Evolutionary conservation across 768 basidiomycete genomes (phyloP), one percentile per base, ranked within the genome.

Genomic region (Plicaturopsis crispa): DNA sequence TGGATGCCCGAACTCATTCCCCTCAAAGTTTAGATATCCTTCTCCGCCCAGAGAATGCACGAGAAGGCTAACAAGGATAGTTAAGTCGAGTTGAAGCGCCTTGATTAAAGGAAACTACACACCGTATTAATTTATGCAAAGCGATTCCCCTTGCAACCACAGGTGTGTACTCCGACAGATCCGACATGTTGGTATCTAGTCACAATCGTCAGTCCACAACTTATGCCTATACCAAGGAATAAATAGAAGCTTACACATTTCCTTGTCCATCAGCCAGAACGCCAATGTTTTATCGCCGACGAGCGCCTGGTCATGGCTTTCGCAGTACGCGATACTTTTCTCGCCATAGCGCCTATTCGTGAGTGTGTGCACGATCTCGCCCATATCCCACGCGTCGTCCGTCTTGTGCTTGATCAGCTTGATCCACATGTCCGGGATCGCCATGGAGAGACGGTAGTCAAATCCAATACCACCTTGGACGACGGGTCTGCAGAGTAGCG

Each of bases 251-350:
- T 50, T 70, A 92, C 93, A 97, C 96, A 99, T 99, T 62, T 98
- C 96, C 63, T 94, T 94, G 62, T 99, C 96, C 96, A 99, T 99
- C 41, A 98, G 62, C 96, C 96, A 99, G 63, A 99, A 99, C 3
- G 96, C 96, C 32, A 99, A 53, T 3, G 94, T 98, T 69, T 99
- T 99, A 66, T 99, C 96, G 10, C 96, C 96, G 0, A 99, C 96
- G 20, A 99, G 73, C 11, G 96, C 94, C 57, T 99, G 96, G 60
- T 98, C 94, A 48, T 98, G 96, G 49, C 87, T 91, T 63, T 99
- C 96, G 39, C 90, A 92, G 45, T 85, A 85, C 0, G 91, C 88
- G 36, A 99, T 78, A 48, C 86, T 91, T 66, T 80, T 89, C 67
- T 99, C 96, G 17, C 79, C 74, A 51, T 91, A 64, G 24, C 96